Conservation (phyloP, 257 asterid species). For the Solanum gracilifrons region DNA sequence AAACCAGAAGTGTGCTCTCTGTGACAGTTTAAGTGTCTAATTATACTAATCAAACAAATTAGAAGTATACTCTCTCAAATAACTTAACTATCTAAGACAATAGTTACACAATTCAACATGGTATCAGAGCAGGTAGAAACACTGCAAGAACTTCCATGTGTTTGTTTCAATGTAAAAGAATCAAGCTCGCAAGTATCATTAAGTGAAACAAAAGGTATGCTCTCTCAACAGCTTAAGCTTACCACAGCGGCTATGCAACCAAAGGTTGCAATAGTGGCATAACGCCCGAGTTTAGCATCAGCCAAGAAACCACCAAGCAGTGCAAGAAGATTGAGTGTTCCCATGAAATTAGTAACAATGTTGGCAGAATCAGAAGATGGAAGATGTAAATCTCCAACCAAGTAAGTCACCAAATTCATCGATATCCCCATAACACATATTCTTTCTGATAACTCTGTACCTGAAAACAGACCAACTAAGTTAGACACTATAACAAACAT, state of each 20-base stretch:
- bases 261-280: constrained; percentile 51
- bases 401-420: constrained; percentile 75
- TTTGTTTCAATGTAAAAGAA: neutral
- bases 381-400: constrained; percentile 68
- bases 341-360: constrained; percentile 80
- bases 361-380: constrained; percentile 65
- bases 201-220: neutral
- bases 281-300: constrained; percentile 87
- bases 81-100: neutral
- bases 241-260: constrained; percentile 69
- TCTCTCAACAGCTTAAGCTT: neutral
- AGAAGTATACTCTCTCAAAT: neutral
- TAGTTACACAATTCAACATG: neutral
- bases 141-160: neutral
- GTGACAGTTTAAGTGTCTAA: neutral
- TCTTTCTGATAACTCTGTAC: constrained; percentile 81
- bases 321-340: constrained; percentile 73
- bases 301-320: constrained; percentile 83
- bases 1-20: neutral
- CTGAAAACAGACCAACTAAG: constrained; percentile 6
- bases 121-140: neutral
- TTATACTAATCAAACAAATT: neutral
- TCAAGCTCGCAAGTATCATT: neutral
- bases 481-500: neutral
- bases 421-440: constrained; percentile 83